A percentile compares a stretch with the other conserved stretches of the same genome.
Conservation (phyloP, 2,329 filamentous ascomycete genomes). For the Epichloe uncinata region DNA sequence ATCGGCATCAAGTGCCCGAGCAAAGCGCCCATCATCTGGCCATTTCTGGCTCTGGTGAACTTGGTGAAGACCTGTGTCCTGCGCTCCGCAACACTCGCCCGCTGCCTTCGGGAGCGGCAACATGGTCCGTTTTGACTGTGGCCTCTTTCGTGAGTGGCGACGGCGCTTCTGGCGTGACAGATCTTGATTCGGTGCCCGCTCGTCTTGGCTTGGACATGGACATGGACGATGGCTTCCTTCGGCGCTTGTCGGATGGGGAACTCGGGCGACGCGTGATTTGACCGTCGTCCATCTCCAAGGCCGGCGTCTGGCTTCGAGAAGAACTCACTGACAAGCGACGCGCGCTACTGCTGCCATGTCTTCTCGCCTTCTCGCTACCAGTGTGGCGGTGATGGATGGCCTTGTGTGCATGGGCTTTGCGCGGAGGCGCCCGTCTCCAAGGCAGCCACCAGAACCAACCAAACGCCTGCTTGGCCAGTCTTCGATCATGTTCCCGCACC, state of each 20-base stretch:
- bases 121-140: slow-evolving; percentile 14
- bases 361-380: slow-evolving; percentile 31
- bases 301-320: slow-evolving; percentile 35
- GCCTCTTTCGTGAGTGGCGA: slow-evolving; percentile 40
- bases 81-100: slow-evolving; percentile 13
- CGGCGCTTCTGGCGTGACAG: slow-evolving; percentile 39
- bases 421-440: slow-evolving; percentile 34
- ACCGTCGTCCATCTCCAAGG: slow-evolving; percentile 32
- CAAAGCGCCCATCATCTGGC: neutral
- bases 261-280: slow-evolving; percentile 30
- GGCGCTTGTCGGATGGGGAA: slow-evolving; percentile 35
- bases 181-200: slow-evolving; percentile 33
- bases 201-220: slow-evolving; percentile 30
- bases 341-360: slow-evolving; percentile 37
- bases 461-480: slow-evolving; percentile 53
- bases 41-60: neutral
- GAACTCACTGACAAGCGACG: slow-evolving; percentile 40
- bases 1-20: neutral
- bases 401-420: slow-evolving; percentile 21
- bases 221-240: slow-evolving; percentile 31
- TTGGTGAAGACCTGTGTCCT: slow-evolving; percentile 4
- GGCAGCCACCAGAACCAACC: slow-evolving; percentile 82
- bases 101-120: slow-evolving; percentile 10
- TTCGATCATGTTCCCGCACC: slow-evolving; percentile 53
- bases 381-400: slow-evolving; percentile 24